Evolutionary conservation across 2,329 filamentous ascomycete species (phyloP), one percentile per base, ranked within the genome.

Genomic region (Mycocentrospora acerina): DNA sequence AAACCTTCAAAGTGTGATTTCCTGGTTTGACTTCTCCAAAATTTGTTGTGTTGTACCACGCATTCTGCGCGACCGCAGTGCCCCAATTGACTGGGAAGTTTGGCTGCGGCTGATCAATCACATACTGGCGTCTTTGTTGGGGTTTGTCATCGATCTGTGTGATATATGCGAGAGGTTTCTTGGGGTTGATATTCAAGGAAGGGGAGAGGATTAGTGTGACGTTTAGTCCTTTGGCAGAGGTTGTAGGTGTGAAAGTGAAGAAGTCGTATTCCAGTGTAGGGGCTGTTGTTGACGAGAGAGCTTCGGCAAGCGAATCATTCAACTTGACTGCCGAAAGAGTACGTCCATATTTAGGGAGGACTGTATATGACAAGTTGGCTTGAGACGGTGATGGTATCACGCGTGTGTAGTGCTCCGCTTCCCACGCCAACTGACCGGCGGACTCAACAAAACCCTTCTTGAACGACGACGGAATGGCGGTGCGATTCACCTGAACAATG

Each of bases 161-260:
- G 4, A 77, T 72, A 45, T 77, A 80, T 4, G 67, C 67, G 56
- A 81, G 73, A 2, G 68, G 71, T 1, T 69, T 64, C 15, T 66
- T 61, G 1, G 77, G 76, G 38, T 78, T 71, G 5, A 74, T 71
- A 49, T 81, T 79, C 4, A 79, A 67, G 0, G 71, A 66, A 3
- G 68, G 64, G 1, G 66, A 67, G 14, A 74, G 66, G 24, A 70
- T 68, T 15, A 73, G 55, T 1, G 68, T 70, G 2, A 72, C 40
- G 31, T 67, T 67, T 10, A 66, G 53, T 2, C 55, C 48, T 18
- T 64, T 69, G 7, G 57, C 42, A 6, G 48, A 24, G 3, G 62
- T 55, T 1, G 60, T 62, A 6, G 57, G 46, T 1, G 63, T 62
- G 42, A 67, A 67, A 18, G 66, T 65, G 24, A 61, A 47, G 36